These are phyloP conservation scores for Sporothrix inflata DNA, from an alignment of 2,329 filamentous ascomycete genomes.

Conservation along the genomic window DNA sequence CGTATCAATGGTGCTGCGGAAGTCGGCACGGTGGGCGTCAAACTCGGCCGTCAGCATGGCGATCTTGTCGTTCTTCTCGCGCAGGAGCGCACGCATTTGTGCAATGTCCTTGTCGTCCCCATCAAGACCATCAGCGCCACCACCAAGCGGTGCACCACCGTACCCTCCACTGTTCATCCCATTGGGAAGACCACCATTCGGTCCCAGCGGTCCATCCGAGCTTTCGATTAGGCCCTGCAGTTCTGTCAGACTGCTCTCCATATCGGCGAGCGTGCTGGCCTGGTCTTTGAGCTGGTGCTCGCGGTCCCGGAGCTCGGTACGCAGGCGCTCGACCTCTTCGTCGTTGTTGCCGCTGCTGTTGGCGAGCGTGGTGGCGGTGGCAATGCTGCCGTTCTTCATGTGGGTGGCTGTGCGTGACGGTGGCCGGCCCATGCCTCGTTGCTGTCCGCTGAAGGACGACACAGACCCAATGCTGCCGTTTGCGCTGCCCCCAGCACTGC, in stretches of 20 bases:
- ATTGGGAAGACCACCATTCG: conserved; percentile 34
- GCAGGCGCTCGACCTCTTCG: conserved; percentile 74
- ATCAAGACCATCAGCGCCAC: conserved; percentile 40
- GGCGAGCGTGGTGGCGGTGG: conserved; percentile 22
- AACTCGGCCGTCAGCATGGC: conserved; percentile 91
- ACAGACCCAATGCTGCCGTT: conserved; percentile 42
- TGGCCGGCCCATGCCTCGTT: conserved; percentile 52
- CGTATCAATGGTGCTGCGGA: conserved; percentile 94
- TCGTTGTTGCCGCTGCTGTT: conserved; percentile 64
- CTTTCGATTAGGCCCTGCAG: conserved; percentile 70
- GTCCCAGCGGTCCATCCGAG: conserved; percentile 46
- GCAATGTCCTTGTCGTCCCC: conserved; percentile 54
- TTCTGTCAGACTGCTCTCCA: conserved; percentile 86
- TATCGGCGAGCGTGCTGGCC: conserved; percentile 77
- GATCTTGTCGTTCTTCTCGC: conserved; percentile 97
- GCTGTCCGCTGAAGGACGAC: conserved; percentile 52
- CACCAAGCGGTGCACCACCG: conserved; percentile 18
- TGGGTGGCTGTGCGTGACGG: conserved; percentile 42
- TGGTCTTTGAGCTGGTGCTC: conserved; percentile 90
- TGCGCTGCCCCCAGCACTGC: conserved; percentile 34
- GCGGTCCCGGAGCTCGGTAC: conserved; percentile 75
- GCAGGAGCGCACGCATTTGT: conserved; percentile 78
- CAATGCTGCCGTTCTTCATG: conserved; percentile 34
- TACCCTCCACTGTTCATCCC: conserved; percentile 40
- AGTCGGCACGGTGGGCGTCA: conserved; percentile 91